Evolutionary conservation across 805 yeast genomes (phyloP).

Genomic region (Saccharomyces kudriavzevii): DNA sequence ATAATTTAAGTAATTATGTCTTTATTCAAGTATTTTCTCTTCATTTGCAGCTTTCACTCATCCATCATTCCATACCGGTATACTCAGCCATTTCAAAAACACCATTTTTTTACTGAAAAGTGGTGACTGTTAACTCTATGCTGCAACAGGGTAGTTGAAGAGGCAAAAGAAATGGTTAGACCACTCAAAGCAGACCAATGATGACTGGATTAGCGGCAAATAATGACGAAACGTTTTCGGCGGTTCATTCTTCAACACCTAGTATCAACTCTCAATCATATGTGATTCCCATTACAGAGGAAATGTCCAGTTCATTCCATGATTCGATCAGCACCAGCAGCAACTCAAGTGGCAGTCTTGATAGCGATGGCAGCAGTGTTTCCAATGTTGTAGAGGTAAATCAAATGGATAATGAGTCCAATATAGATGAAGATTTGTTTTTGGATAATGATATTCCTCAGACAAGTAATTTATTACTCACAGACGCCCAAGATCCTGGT

Average conservation of each 20-base stretch:
- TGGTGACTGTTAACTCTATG: neutral
- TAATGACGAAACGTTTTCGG: neutral
- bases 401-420: slow-evolving; percentile 1
- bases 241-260: slow-evolving; percentile 14
- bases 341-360: slow-evolving; percentile 8
- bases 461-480: slow-evolving; percentile 8
- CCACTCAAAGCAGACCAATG: neutral
- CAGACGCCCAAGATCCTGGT: slow-evolving; percentile 12
- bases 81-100: neutral
- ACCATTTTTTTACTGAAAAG: neutral
- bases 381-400: slow-evolving; percentile 1
- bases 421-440: slow-evolving; percentile 9
- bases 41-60: neutral
- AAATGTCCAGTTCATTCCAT: slow-evolving; percentile 7
- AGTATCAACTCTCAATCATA: slow-evolving; percentile 23
- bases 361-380: slow-evolving; percentile 2
- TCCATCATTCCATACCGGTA: neutral
- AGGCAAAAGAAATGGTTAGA: neutral
- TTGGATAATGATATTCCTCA: slow-evolving; percentile 14
- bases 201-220: neutral
- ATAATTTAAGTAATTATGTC: neutral
- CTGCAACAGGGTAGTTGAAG: neutral
- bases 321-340: slow-evolving; percentile 9
- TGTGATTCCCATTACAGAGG: slow-evolving; percentile 24
- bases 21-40: neutral